Conservation (phyloP, 148 eudicot species). For the Beta vulgaris region DNA sequence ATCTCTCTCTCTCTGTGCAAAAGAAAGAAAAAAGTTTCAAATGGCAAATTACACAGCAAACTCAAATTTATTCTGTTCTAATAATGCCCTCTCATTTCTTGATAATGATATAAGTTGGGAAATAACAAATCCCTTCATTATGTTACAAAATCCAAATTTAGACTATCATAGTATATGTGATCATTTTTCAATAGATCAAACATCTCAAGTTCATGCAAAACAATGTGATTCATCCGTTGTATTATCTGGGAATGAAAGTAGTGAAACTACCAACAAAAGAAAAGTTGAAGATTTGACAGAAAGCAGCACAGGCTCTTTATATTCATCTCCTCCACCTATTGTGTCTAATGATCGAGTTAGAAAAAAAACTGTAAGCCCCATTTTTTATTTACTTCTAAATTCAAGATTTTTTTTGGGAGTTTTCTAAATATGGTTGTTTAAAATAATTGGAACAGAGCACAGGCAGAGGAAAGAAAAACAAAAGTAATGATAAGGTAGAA, state of each 20-base stretch:
- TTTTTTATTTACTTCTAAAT: neutral
- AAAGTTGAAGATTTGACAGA: constrained; percentile 42
- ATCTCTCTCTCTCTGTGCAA: neutral
- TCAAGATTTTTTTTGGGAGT: neutral
- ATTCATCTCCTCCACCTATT: constrained; percentile 44
- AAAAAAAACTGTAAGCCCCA: constrained; percentile 43
- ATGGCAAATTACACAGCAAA: constrained; percentile 43
- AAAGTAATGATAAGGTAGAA: constrained; percentile 38
- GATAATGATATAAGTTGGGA: constrained; percentile 56
- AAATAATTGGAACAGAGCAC: constrained; percentile 29
- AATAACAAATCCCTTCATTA: constrained; percentile 27
- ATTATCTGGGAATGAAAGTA: constrained; percentile 14
- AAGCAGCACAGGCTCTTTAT: constrained; percentile 41
- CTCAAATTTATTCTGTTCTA: constrained; percentile 21
- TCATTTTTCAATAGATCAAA: constrained; percentile 19
- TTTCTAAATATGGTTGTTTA: neutral
- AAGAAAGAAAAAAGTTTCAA: neutral
- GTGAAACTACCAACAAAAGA: constrained; percentile 42
- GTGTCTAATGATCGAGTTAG: constrained; percentile 33
- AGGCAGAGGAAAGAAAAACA: constrained; percentile 46
- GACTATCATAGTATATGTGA: constrained; percentile 42
- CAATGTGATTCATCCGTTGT: constrained; percentile 16
- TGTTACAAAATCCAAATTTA: constrained; percentile 23
- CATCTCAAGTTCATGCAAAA: constrained; percentile 22
- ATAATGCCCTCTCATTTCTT: constrained; percentile 24